Base-by-base conservation (phyloP, 257 asterid species). In the Lycium barbarum region DNA sequence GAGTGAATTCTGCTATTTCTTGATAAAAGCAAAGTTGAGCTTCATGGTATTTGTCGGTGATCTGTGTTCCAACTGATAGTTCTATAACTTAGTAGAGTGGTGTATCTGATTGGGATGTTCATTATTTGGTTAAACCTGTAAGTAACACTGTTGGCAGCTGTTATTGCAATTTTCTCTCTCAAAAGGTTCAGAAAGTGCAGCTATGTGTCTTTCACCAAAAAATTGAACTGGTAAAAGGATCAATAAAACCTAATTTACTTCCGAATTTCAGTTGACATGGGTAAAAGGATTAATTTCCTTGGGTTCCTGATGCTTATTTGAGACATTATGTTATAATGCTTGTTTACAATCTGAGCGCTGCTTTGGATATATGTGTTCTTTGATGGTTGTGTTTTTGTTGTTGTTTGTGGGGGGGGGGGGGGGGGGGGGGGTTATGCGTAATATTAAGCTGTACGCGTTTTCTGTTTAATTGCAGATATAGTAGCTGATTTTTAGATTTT, bases 171-270 rank as follows among this genome's bases (percentile, higher is more conserved):
- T 17, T 59, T n/a, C 2, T 18, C 66, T 59, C 10, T 59, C 11
- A 57, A 59, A 59, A 18, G 66, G 8, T 59, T 26, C 45, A 51
- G 82, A 26, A 51, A 63, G 82, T 76, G 81, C 43, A 74, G 61
- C 7, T 15, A 51, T 76, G 65, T 7, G 22, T 53, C 26, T 11
- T 26, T 76, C 63, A 5, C 36, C 80, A 72, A 18, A 38, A 72
- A 45, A 57, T 72, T 72, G 80, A 18, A 43, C 57, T 72, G 36
- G 57, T 72, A 0, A 72, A 40, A 9, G 33, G 33, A 26, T 0
- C 33, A 26, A 26, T 26, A 26, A 26, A 26, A 26, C 33, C 36
- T 72, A 43, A 43, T 43, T n/a, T 72, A n/a, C 57, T 43, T 72
- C 18, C 43, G 79, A 43, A 71, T 8, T 43, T 72, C 9, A 71